These are phyloP conservation scores for Apiospora saccharicola DNA, from an alignment of 2,329 filamentous ascomycete genomes.

Conservation along the genomic window DNA sequence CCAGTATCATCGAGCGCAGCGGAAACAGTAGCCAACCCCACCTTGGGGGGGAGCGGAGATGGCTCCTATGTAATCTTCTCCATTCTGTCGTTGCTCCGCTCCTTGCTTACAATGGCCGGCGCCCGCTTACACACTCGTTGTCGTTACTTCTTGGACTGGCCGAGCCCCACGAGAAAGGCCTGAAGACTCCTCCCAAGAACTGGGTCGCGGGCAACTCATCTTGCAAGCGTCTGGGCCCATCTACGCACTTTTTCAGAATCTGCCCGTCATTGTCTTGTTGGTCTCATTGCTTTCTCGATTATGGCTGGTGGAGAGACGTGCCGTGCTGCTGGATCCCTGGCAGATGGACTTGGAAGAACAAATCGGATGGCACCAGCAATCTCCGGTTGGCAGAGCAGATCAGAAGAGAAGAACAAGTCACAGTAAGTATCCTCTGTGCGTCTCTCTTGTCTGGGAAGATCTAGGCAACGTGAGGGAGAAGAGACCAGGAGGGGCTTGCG, in stretches of 20 bases:
- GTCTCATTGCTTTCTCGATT: not conserved
- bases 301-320: not conserved
- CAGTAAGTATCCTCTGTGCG: not conserved
- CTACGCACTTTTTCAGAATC: not conserved
- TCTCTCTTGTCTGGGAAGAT: not conserved
- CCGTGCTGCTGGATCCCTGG: conserved; percentile 9
- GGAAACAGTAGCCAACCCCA: not conserved
- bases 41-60: not conserved
- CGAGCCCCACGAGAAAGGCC: not conserved
- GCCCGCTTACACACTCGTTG: not conserved
- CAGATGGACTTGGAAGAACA: not conserved
- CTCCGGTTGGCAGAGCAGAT: not conserved
- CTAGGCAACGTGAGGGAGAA: not conserved
- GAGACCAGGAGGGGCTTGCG: not conserved
- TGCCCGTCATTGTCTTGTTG: not conserved
- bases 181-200: not conserved
- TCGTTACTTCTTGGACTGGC: not conserved
- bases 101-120: not conserved
- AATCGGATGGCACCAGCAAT: conserved; percentile 5
- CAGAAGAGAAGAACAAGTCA: not conserved
- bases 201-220: not conserved
- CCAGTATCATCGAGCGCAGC: not conserved
- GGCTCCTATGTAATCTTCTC: not conserved
- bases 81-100: not conserved
- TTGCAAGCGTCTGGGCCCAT: not conserved